Percentiles rank a stretch among this genome's conserved stretches.
Evolutionary conservation across 345 rosid species (phyloP).

Genomic region (Adansonia digitata): DNA sequence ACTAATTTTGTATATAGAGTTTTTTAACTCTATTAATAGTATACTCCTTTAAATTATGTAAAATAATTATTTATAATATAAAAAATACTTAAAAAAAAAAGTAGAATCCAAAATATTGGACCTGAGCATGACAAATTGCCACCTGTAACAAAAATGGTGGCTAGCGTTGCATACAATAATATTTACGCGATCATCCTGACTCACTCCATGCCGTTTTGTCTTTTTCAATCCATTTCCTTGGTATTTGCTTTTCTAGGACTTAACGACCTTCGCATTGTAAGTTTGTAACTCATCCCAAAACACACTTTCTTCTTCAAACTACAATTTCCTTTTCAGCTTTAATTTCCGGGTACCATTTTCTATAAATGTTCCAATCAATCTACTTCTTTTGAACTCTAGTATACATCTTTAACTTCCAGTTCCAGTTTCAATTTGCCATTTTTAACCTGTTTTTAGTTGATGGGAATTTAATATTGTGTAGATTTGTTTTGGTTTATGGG

Average conservation of each 20-base stretch:
- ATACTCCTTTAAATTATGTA: too few relatives aligned
- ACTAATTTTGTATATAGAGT: too few relatives aligned
- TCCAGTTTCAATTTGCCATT: not conserved
- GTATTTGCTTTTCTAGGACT: not conserved
- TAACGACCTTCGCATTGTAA: not conserved
- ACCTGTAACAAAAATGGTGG: too few relatives aligned
- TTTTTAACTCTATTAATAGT: too few relatives aligned
- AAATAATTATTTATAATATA: too few relatives aligned
- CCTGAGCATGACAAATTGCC: too few relatives aligned
- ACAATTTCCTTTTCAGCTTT: not conserved
- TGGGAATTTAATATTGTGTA: not conserved
- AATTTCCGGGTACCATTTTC: slow-evolving; percentile 18
- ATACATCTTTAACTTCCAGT: not conserved
- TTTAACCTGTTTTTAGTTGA: not conserved
- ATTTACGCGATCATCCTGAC: too few relatives aligned
- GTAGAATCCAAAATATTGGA: too few relatives aligned
- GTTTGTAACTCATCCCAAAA: not conserved
- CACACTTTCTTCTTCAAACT: not conserved
- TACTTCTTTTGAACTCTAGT: not conserved
- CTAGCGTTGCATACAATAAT: too few relatives aligned
- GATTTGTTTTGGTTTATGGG: not conserved
- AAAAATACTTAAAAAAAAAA: too few relatives aligned
- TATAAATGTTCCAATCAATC: slow-evolving; percentile 5
- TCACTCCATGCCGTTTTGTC: not conserved
- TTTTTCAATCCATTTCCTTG: not conserved